Percentiles rank a stretch among this genome's conserved stretches.
phyloP scores from a whole-genome alignment of 73 alveolate genomes.

The Stentor coeruleus region DNA sequence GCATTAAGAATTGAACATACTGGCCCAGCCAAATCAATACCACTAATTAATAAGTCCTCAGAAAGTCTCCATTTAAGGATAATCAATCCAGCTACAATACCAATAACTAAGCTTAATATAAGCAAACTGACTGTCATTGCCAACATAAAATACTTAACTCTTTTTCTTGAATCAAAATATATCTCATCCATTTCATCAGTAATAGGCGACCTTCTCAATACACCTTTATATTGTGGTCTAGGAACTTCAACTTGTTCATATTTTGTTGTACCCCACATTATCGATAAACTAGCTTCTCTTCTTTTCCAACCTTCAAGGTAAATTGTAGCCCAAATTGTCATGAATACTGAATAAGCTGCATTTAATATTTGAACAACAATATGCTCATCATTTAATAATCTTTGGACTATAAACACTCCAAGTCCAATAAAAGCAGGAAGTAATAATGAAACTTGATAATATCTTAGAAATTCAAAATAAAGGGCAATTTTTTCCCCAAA shows the following conservation, averaged over 20 bases:
- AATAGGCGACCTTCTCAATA: constrained; percentile 40
- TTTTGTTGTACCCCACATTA: constrained; percentile 53
- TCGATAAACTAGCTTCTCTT: constrained; percentile 34
- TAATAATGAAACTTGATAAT: constrained; percentile 29
- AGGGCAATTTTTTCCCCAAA: constrained; percentile 50
- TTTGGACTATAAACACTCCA: constrained; percentile 17
- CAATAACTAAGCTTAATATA: constrained; percentile 41
- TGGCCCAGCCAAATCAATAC: constrained; percentile 25
- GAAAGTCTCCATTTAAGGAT: constrained; percentile 29
- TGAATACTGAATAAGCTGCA: constrained; percentile 30
- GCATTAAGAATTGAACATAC: constrained; percentile 40
- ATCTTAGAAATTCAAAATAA: constrained; percentile 33
- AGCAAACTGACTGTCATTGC: constrained; percentile 36
- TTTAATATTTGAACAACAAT: constrained; percentile 18
- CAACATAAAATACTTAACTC: constrained; percentile 32
- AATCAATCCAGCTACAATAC: constrained; percentile 33
- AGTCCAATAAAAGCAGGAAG: constrained; percentile 32
- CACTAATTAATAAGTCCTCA: background rate
- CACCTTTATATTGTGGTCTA: constrained; percentile 48
- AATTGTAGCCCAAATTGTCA: constrained; percentile 39
- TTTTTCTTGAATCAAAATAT: constrained; percentile 27
- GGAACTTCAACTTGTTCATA: constrained; percentile 50
- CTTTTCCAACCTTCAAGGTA: constrained; percentile 60
- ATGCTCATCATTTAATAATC: background rate
- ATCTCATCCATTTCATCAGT: constrained; percentile 41